Percentiles rank a stretch among this genome's conserved stretches.
phyloP scores from a whole-genome alignment of 2,329 filamentous ascomycete species.

The Leptoxyphium fumago region DNA sequence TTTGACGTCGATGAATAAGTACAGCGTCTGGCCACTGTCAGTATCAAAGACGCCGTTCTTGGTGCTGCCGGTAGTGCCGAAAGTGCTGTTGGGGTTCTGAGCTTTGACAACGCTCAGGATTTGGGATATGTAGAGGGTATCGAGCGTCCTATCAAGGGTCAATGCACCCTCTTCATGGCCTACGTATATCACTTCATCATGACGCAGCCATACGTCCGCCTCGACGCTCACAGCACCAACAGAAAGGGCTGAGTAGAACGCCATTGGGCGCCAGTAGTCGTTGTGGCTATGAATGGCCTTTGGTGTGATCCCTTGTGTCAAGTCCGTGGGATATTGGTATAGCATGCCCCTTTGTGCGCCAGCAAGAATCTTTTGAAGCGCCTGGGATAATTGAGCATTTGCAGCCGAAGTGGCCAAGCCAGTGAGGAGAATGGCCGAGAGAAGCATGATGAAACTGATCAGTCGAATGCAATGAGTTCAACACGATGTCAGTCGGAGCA shows the following conservation, averaged over 20 bases:
- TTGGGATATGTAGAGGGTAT: constrained; percentile 44
- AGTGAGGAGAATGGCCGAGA: too few species aligned
- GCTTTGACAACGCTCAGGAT: constrained; percentile 40
- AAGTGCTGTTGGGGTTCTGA: constrained; percentile 40
- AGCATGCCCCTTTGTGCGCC: constrained; percentile 37
- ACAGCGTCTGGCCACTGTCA: constrained; percentile 40
- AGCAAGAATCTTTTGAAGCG: constrained; percentile 40
- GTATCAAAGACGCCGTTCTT: constrained; percentile 49
- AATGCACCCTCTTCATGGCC: constrained; percentile 42
- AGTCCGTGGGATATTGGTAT: constrained; percentile 46
- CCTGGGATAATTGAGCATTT: constrained; percentile 27
- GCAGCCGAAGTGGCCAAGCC: constrained; percentile 4
- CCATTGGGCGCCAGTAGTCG: constrained; percentile 40
- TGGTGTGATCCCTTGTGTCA: constrained; percentile 45
- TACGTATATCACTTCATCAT: constrained; percentile 38
- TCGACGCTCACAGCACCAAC: constrained; percentile 44
- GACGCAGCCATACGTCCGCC: constrained; percentile 46
- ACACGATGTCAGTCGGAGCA: too few species aligned
- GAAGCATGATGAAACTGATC: too few species aligned
- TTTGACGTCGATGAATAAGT: constrained; percentile 51
- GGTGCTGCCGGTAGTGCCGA: constrained; percentile 30
- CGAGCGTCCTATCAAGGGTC: constrained; percentile 37
- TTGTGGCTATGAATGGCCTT: constrained; percentile 44
- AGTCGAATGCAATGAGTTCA: too few species aligned
- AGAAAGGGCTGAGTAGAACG: constrained; percentile 38